Evolutionary conservation across 805 yeast genomes (phyloP), one percentile per base, ranked within the genome.

Genomic region (Ogataea populi-albae): DNA sequence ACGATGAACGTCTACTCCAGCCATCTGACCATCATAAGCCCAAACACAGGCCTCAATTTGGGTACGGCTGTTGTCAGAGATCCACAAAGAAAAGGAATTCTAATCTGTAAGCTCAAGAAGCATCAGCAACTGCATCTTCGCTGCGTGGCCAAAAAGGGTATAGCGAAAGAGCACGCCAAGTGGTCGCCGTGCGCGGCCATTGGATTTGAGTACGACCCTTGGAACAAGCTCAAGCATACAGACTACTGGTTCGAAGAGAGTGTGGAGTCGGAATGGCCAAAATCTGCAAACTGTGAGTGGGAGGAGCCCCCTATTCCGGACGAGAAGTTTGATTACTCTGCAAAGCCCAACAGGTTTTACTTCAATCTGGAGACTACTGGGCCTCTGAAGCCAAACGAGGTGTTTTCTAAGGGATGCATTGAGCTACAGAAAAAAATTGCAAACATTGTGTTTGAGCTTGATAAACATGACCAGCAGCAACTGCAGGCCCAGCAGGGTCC

Each of bases 151-250:
- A 93, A 93, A 64, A 93, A 93, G 68, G 98, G 98, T 28, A 88
- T 88, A 40, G 86, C 96, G 32, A 89, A 89, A 60, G 99, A 93
- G 60, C 99, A 93, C 58, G 96, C 98, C 32, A 93, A 93, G 57
- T 93, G 99, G 99, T 81, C 93, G 5, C 97, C 98, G 9, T 84
- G 95, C 48, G 75, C 97, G 0, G 98, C 98, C 16, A 76, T 91
- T 37, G 97, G 95, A 14, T 91, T 91, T 54, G 98, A 91, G 62
- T 91, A 91, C 57, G 98, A 91, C 55, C 98, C 99, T n/a, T 91
- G 96, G 94, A 93, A 93, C 65, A 93, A 91, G 64, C 72, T 93
- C 53, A 82, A 85, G 57, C 98, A 93, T 60, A 93, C 98, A 0
- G 96, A 88, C 52, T 86, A 76, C 57, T 93, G 99, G 99, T 86